Evolutionary conservation across 2,329 filamentous ascomycete species (phyloP), one percentile per base, ranked within the genome.

Genomic region (Camillea tinctor): DNA sequence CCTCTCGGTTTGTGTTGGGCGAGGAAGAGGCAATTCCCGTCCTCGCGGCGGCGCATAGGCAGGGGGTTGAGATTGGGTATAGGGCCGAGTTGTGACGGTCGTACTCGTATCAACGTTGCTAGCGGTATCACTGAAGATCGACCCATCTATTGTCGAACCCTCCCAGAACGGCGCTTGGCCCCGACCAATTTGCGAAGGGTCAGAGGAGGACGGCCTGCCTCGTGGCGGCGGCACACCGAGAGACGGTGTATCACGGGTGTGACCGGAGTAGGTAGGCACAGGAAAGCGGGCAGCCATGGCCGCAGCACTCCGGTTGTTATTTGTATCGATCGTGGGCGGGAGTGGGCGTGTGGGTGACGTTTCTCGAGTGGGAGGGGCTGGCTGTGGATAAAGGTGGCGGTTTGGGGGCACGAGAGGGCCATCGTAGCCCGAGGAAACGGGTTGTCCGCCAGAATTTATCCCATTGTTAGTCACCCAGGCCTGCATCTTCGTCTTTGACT

Each of bases 401-500:
- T 66, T 69, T 54, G 60, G 65, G 52, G 60, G 54, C 50, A 66
- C 64, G 53, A 59, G 68, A 56, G 66, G 56, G 30, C 54, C 58
- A 52, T 67, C 69, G 58, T 67, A 63, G 56, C 60, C 68, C 52
- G 67, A 63, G 55, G 69, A 65, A 57, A 63, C 63, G 54, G 71
- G 60, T 56, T 70, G 69, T 44, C 36, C 36, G 56, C 64, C 65
- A 57, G 64, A 64, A 58, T 62, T 61, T 49, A 63, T 60, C 60
- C 68, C 71, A 30, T 67, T 68, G 60, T 66, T 72, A 22, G 70
- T 71, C 24, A 73, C 72, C 71, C 71, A 73, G 62, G 70, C 72
- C 60, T 73, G 72, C 72, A 73, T 73, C 60, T 71, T 73, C 19
- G 58, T 69, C 62, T 69, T 73, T 13, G 69, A 72, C 40, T 69